These are phyloP conservation scores for Amphibolis antarctica DNA, from an alignment of 106 monocot species.

Conservation along the genomic window DNA sequence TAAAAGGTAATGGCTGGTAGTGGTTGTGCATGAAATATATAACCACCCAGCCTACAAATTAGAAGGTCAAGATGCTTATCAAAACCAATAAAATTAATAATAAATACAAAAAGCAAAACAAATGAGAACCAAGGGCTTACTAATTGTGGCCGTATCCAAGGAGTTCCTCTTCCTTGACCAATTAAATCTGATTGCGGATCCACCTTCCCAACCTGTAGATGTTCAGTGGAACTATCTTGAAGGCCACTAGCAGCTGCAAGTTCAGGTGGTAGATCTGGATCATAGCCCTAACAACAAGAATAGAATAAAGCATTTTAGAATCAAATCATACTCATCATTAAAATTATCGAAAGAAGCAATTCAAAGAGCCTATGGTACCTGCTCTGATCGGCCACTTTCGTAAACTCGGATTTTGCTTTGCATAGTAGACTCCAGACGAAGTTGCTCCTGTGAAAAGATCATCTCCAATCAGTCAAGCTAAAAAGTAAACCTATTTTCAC, in stretches of 20 bases:
- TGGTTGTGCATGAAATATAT: too few relatives aligned
- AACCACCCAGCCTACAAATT: neutral
- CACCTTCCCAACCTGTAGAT: constrained; percentile 23
- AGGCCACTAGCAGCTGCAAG: constrained; percentile 88
- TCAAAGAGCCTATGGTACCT: constrained; percentile 23
- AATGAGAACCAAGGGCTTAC: constrained; percentile 21
- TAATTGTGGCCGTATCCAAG: constrained; percentile 33
- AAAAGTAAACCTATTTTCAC: neutral
- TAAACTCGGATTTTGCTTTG: constrained; percentile 96
- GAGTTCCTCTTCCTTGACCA: constrained; percentile 46
- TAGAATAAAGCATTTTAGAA: neutral
- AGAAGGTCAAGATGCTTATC: too few relatives aligned
- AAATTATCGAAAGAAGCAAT: neutral
- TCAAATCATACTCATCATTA: neutral
- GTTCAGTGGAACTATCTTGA: constrained; percentile 49
- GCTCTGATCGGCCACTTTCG: constrained; percentile 87
- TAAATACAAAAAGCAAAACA: neutral
- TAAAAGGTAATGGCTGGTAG: too few relatives aligned
- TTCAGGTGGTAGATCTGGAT: constrained; percentile 99
- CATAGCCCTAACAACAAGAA: constrained; percentile 48
- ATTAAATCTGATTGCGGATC: constrained; percentile 41
- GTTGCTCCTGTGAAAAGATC: constrained; percentile 49
- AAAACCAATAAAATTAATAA: neutral
- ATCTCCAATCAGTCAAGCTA: neutral
- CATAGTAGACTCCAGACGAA: constrained; percentile 93